Evolutionary conservation across 2,329 filamentous ascomycete genomes (phyloP), one percentile per base, ranked within the genome.

Genomic region (Sclerotinia glacialis): DNA sequence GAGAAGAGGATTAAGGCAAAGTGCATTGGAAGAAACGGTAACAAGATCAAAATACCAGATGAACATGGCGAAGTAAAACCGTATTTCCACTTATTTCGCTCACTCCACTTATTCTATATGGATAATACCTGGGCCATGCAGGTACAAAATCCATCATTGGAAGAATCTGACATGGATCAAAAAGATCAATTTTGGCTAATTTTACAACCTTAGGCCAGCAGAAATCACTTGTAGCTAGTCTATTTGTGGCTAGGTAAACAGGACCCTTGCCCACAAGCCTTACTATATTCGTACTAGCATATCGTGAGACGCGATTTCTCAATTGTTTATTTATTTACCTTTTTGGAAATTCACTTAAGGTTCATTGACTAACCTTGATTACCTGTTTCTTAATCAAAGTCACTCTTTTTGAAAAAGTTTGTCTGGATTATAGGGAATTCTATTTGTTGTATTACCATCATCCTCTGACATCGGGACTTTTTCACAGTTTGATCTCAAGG

Each of bases 401-500:
- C 3, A 1, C 46, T 58, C 18, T 53, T 53, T 46, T 42, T 58
- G 31, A 26, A 56, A 59, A 23, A 46, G 28, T 28, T 60, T 5
- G n/a, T 64, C 23, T 18, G 44, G 3, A 21, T 56, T 46, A 46
- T 37, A 58, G 14, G 50, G 26, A 37, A 34, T 56, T 47, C 50
- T 56, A 37, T 56, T 55, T 55, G 23, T 66, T 66, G 64, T 66
- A 55, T 21, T 47, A 66, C 64, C 49, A 63, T 31, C 49, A 63
- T 31, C 34, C 26, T 66, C 56, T 46, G 37, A 42, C 49, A 42
- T 47, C 16, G 58, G 47, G 37, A 28, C 18, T n/a, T 55, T 40
- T 37, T 21, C 12, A 55, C 58, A 58, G 12, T 4, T 23, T 31
- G 11, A 50, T 47, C 31, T 56, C 16, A 42, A 63, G 49, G 28